phyloP scores from a whole-genome alignment of 805 yeast species.

The Nakazawaea peltata region DNA sequence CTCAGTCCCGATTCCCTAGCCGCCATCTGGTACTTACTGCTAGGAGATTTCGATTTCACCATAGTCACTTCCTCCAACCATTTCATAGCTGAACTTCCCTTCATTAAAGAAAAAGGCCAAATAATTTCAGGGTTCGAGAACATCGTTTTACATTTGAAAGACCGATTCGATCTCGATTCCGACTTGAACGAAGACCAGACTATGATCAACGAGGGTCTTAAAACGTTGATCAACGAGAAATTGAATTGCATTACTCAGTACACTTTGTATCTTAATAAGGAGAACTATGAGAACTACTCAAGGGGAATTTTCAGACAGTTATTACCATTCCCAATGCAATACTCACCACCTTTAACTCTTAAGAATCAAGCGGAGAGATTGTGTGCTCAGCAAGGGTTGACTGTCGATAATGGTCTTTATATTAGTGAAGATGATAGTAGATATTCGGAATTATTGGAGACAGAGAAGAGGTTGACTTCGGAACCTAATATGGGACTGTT shows the following conservation, averaged over 20 bases:
- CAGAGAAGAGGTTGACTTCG: slow-evolving; percentile 17
- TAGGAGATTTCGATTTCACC: slow-evolving; percentile 19
- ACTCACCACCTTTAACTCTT: slow-evolving; percentile 49
- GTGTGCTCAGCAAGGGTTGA: slow-evolving; percentile 25
- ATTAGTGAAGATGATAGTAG: slow-evolving; percentile 19
- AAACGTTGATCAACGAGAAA: slow-evolving; percentile 32
- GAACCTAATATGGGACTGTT: slow-evolving; percentile 21
- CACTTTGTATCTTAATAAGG: slow-evolving; percentile 44
- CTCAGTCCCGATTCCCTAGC: slow-evolving; percentile 49
- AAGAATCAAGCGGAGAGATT: slow-evolving; percentile 23
- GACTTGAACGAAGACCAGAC: slow-evolving; percentile 16
- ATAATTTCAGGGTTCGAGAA: slow-evolving; percentile 33
- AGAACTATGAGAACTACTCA: slow-evolving; percentile 54
- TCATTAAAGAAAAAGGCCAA: slow-evolving; percentile 20
- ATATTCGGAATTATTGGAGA: slow-evolving; percentile 17
- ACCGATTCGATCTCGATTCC: slow-evolving; percentile 8
- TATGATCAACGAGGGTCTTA: slow-evolving; percentile 36
- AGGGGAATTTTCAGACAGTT: slow-evolving; percentile 43
- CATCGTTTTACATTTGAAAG: slow-evolving; percentile 26
- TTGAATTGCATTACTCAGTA: slow-evolving; percentile 44
- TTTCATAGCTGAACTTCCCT: slow-evolving; percentile 44
- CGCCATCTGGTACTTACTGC: slow-evolving; percentile 30
- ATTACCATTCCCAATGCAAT: slow-evolving; percentile 70
- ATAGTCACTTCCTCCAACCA: slow-evolving; percentile 54
- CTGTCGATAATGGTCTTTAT: slow-evolving; percentile 20